These are phyloP conservation scores for Blastomyces silverae DNA, from an alignment of 2,329 filamentous ascomycete genomes.

Conservation along the genomic window DNA sequence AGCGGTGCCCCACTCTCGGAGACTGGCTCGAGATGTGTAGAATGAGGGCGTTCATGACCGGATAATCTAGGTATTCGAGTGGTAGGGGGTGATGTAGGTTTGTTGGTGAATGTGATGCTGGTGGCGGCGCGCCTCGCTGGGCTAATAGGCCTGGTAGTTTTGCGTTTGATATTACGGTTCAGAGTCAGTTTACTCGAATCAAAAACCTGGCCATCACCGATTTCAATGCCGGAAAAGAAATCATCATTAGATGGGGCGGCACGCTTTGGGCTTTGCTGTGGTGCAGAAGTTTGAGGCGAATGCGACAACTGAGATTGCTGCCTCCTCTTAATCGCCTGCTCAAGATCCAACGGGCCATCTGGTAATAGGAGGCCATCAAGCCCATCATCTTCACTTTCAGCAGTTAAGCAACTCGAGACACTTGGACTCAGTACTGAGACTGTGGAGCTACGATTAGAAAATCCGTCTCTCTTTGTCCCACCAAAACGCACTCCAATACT, in stretches of 20 bases:
- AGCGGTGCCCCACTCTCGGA: constrained; percentile 78
- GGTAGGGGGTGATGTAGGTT: constrained; percentile 45
- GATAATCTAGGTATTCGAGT: constrained; percentile 77
- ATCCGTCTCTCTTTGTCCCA: constrained; percentile 72
- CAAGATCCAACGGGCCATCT: constrained; percentile 73
- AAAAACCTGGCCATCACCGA: constrained; percentile 76
- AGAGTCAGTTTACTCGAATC: constrained; percentile 72
- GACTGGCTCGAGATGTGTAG: constrained; percentile 74
- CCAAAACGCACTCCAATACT: constrained; percentile 86
- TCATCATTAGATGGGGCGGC: constrained; percentile 53
- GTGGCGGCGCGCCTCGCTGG: constrained; percentile 66
- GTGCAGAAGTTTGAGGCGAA: constrained; percentile 25
- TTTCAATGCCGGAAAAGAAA: constrained; percentile 77
- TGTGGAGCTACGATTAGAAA: constrained; percentile 76
- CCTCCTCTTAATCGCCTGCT: constrained; percentile 66
- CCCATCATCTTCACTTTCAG: constrained; percentile 88
- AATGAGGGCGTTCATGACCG: constrained; percentile 62
- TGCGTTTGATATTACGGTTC: constrained; percentile 87
- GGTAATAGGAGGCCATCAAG: constrained; percentile 85
- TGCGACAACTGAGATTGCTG: constrained; percentile 44
- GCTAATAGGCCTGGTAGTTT: constrained; percentile 61
- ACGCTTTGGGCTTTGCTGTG: constrained; percentile 24
- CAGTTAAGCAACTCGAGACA: constrained; percentile 80
- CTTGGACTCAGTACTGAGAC: constrained; percentile 87
- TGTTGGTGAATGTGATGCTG: constrained; percentile 86